phyloP scores from a whole-genome alignment of 139 green algal genomes.

The Volvox africanus region DNA sequence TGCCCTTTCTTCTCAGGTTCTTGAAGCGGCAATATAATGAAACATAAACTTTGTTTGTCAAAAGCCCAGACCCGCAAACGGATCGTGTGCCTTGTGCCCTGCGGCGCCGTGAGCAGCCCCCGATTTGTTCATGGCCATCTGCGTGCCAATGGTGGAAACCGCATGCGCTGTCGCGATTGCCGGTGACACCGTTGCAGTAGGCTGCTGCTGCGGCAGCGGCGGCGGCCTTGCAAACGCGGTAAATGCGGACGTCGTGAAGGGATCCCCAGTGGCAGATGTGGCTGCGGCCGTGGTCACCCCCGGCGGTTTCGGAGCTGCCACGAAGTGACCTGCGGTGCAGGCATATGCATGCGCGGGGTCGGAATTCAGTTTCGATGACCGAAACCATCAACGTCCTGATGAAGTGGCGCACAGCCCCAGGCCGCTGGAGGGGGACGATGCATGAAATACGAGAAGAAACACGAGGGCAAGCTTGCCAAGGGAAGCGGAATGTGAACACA shows the following conservation, averaged over 20 bases:
- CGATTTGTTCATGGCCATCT: conserved; percentile 35
- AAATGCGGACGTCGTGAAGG: conserved; percentile 35
- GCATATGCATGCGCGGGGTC: not conserved
- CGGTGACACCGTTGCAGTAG: not conserved
- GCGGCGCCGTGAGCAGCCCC: conserved; percentile 25
- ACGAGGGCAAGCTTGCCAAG: too few relatives aligned
- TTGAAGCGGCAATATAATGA: not conserved
- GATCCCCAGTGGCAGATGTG: not conserved
- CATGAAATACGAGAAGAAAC: too few relatives aligned
- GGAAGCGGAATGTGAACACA: not conserved
- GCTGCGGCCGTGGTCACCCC: not conserved
- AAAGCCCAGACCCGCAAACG: conserved; percentile 67
- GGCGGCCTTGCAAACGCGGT: not conserved
- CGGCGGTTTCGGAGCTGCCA: not conserved
- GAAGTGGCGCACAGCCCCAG: not conserved
- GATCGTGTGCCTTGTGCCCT: conserved; percentile 55
- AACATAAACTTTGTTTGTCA: not conserved
- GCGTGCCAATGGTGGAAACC: not conserved
- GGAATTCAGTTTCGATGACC: too few relatives aligned
- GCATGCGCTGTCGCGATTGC: not conserved
- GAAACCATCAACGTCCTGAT: not conserved
- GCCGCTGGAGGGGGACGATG: too few relatives aligned
- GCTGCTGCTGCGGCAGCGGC: not conserved
- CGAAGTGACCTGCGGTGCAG: not conserved
- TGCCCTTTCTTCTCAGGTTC: too few relatives aligned